Conservation (phyloP, 1,139 yeast species). For the Blastobotrys serpentis region DNA sequence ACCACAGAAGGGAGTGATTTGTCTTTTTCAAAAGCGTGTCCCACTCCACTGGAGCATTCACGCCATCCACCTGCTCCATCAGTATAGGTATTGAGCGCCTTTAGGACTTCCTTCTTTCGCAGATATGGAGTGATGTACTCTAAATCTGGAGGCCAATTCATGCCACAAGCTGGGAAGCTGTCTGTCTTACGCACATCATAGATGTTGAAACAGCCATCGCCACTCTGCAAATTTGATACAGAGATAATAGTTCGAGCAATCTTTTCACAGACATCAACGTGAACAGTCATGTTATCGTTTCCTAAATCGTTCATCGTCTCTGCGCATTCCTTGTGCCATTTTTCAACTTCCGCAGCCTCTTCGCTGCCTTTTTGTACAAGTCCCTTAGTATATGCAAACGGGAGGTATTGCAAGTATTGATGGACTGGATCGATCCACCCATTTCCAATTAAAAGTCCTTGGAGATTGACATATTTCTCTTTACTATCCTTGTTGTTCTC, state of each 20-base stretch:
- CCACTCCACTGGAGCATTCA: conserved; percentile 71
- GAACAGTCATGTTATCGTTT: conserved; percentile 31
- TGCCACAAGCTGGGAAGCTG: conserved; percentile 81
- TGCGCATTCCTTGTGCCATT: conserved; percentile 34
- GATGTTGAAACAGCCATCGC: conserved; percentile 64
- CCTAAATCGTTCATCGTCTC: conserved; percentile 34
- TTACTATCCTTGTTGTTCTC: conserved; percentile 22
- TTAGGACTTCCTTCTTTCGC: conserved; percentile 52
- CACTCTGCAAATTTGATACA: conserved; percentile 21
- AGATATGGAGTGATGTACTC: conserved; percentile 60
- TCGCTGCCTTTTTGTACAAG: conserved; percentile 44
- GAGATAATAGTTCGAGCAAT: conserved; percentile 24
- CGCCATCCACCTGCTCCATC: conserved; percentile 53
- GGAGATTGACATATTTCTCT: conserved; percentile 45
- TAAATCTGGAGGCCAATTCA: conserved; percentile 89
- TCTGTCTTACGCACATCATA: conserved; percentile 76
- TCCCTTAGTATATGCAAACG: conserved; percentile 62
- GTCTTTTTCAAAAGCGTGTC: conserved; percentile 50
- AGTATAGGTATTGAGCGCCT: conserved; percentile 46
- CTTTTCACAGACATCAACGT: conserved; percentile 34
- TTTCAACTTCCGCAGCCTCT: conserved; percentile 36
- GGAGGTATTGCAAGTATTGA: conserved; percentile 80
- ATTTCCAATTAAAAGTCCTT: conserved; percentile 82
- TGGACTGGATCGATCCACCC: conserved; percentile 94
- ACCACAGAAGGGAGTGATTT: conserved; percentile 60